Evolutionary conservation across 129 eudicot genomes (phyloP).

Genomic region (Centrapalus pauciflorus): DNA sequence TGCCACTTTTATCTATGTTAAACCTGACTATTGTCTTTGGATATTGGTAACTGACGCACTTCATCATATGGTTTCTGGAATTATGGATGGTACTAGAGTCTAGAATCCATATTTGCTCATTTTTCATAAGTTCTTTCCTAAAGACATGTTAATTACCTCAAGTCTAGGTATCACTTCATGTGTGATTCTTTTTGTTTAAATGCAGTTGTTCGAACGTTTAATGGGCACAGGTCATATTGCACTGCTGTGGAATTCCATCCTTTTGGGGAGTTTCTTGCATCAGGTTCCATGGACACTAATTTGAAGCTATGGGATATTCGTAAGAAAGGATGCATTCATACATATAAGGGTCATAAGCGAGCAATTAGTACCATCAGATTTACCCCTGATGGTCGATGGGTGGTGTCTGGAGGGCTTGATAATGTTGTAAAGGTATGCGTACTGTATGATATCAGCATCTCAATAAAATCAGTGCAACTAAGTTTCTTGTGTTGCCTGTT

Average conservation of each 20-base stretch:
- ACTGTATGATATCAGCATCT: not conserved
- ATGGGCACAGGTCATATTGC: conserved; percentile 85
- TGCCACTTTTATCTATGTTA: not conserved
- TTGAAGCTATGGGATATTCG: conserved; percentile 91
- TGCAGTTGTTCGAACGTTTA: conserved; percentile 79
- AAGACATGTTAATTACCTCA: not conserved
- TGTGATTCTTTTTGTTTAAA: conserved; percentile 32
- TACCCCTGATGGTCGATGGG: conserved; percentile 98
- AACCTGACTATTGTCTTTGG: not conserved
- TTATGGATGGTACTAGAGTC: not conserved
- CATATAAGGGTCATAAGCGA: conserved; percentile 79
- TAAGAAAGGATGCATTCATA: conserved; percentile 90
- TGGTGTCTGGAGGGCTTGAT: conserved; percentile 93
- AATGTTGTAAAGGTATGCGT: conserved; percentile 76
- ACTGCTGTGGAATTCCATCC: conserved; percentile 85
- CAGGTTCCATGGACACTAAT: conserved; percentile 92
- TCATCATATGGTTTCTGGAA: not conserved
- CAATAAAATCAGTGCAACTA: not conserved
- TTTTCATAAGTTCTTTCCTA: not conserved
- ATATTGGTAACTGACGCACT: not conserved
- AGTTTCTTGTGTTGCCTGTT: not conserved
- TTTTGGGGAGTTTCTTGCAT: conserved; percentile 93
- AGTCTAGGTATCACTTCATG: not conserved
- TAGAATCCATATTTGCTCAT: not conserved
- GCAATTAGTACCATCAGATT: conserved; percentile 81